These are phyloP conservation scores for Phytopythium sindhum DNA, from an alignment of 352 stramenopile genomes.

Conservation along the genomic window DNA sequence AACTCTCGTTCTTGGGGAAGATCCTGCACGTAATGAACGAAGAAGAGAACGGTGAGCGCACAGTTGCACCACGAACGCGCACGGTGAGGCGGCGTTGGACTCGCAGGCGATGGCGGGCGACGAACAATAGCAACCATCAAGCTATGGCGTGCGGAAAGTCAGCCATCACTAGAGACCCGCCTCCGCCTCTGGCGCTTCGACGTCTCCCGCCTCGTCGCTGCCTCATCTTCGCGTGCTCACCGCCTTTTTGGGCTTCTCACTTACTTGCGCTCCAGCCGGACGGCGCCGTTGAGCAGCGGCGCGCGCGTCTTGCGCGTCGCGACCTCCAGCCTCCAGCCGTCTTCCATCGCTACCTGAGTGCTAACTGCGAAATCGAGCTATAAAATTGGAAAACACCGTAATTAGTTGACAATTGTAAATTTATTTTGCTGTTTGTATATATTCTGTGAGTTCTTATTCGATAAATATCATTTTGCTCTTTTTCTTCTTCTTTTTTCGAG, in stretches of 20 bases:
- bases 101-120: not conserved
- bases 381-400: not conserved
- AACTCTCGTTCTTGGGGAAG: slow-evolving; percentile 41
- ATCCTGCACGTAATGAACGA: slow-evolving; percentile 14
- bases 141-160: not conserved
- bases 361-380: not conserved
- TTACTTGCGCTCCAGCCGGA: slow-evolving; percentile 30
- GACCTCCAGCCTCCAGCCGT: slow-evolving; percentile 17
- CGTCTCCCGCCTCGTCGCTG: not conserved
- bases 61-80: not conserved
- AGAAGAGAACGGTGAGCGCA: not conserved
- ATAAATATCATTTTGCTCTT: not conserved
- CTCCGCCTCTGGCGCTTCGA: not conserved
- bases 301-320: slow-evolving; percentile 22
- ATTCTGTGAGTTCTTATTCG: not conserved
- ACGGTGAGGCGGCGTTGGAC: not conserved
- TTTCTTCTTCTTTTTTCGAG: not conserved
- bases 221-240: not conserved
- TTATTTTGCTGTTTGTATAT: not conserved
- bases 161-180: slow-evolving; percentile 4
- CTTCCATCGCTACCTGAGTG: not conserved
- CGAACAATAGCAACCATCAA: slow-evolving; percentile 13
- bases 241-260: not conserved
- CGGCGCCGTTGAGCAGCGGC: slow-evolving; percentile 23
- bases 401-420: not conserved